Percentiles rank a stretch among this genome's conserved stretches.
Conservation (phyloP, 257 asterid genomes). For the Striga asiatica region DNA sequence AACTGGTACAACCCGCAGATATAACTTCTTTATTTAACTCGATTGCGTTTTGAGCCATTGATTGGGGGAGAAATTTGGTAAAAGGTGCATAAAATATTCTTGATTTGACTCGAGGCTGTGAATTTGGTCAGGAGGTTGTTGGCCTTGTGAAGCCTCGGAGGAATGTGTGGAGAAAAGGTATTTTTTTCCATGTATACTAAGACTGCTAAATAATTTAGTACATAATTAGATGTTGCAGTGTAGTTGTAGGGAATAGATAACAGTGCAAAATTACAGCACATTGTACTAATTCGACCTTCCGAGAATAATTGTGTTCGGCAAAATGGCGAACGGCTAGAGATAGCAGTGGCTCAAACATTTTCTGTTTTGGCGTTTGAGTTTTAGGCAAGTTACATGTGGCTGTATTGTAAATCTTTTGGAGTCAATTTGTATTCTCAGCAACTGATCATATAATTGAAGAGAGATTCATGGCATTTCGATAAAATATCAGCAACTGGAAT, state of each 20-base stretch:
- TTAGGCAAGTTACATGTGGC: constrained; percentile 19
- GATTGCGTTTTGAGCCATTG: neutral
- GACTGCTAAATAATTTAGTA: constrained; percentile 13
- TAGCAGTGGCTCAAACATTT: constrained; percentile 35
- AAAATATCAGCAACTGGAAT: too few relatives aligned
- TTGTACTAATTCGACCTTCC: constrained; percentile 12
- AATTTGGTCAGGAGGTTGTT: neutral
- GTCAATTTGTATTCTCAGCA: constrained; percentile 23
- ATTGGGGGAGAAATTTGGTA: neutral
- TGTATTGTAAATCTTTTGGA: constrained; percentile 26
- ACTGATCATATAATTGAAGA: constrained; percentile 18
- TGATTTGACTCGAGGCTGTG: constrained; percentile 3
- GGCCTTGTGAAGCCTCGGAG: constrained; percentile 1
- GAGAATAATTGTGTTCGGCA: constrained; percentile 18
- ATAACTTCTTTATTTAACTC: neutral
- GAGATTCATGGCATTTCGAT: too few relatives aligned
- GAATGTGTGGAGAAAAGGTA: constrained; percentile 13
- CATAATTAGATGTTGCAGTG: constrained; percentile 12
- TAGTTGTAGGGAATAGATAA: constrained; percentile 18
- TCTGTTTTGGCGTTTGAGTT: constrained; percentile 27
- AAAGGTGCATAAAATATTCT: too few relatives aligned
- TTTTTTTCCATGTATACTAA: constrained; percentile 27
- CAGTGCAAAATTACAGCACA: constrained; percentile 9
- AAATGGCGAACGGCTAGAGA: constrained; percentile 17
- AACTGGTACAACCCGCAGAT: constrained; percentile 22